Base-by-base conservation (phyloP, 768 basidiomycete species). In the Panaeolus papilionaceus region DNA sequence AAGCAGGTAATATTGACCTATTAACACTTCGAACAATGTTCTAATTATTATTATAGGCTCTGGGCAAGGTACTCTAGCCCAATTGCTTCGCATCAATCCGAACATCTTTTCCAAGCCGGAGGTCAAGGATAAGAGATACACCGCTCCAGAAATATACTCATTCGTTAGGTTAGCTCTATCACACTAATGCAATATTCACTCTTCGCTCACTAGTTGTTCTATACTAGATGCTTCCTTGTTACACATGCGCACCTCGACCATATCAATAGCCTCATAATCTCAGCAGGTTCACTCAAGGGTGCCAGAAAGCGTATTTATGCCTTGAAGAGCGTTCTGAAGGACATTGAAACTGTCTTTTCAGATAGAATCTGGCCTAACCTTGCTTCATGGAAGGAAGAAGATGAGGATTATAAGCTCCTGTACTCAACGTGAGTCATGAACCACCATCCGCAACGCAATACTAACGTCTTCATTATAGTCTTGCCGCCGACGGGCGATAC, bases 171-270 rank as follows among this genome's bases (percentile, higher is more conserved):
- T 49, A 18, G 49, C n/a, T 62, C 20, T 38, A 49, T 8, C 42
- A 38, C 16, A n/a, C 44, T 58, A n/a, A 10, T 39, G 47, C 26
- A 45, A 39, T 37, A 67, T 58, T 18, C 42, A 26, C 38, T 66
- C 40, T 62, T 51, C 68, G 37, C 64, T 68, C 63, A 37, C 58
- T 64, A 44, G 54, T 20, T 49, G 23, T 33, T 67, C 49, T 69
- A 26, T 74, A 23, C 23, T 23, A 96, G 94, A 69, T 93, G 89
- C 70, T 97, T 92, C 74, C 83, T 96, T 68, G 82, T 98, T 71
- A 92, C 93, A 5, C 96, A 97, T 75, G 91, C 93, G 0, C 96
- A 99, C 77, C 79, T 98, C 33, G 96, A 99, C 79, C 96, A 99
- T 76, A 85, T 94, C 71, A 88, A 86, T 68, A 89, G 94, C 45